Evolutionary conservation across 495 filamentous ascomycete genomes (phyloP).

Genomic region (Letharia lupina): DNA sequence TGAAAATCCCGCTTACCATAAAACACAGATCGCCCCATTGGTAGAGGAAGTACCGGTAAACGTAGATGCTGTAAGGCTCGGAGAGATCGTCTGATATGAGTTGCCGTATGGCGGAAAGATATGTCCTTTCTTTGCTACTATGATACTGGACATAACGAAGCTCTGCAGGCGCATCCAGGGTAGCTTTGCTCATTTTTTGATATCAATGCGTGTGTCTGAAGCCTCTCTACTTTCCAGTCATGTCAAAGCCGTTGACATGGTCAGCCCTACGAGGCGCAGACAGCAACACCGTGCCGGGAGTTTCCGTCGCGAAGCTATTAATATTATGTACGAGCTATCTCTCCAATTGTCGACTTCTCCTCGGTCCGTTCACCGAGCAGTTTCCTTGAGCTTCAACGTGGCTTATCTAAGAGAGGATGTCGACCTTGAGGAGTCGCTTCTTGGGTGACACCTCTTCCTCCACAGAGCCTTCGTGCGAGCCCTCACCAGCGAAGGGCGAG

Average conservation of each 20-base stretch:
- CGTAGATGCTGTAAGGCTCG: conserved; percentile 98
- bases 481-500: conserved; percentile 38
- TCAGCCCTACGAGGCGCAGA: background rate
- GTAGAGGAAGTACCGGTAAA: conserved; percentile 97
- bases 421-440: conserved; percentile 43
- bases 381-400: background rate
- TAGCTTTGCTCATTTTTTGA: conserved; percentile 4
- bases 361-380: background rate
- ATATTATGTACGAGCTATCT: background rate
- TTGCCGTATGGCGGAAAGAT: conserved; percentile 79
- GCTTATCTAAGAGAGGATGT: conserved; percentile 20
- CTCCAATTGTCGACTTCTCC: background rate
- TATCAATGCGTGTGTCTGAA: background rate
- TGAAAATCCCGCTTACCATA: conserved; percentile 47
- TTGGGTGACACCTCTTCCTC: conserved; percentile 23
- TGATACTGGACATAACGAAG: conserved; percentile 82
- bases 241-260: background rate
- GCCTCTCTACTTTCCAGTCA: background rate
- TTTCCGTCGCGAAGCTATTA: background rate
- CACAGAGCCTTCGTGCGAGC: conserved; percentile 30
- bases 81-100: conserved; percentile 95
- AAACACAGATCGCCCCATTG: conserved; percentile 97
- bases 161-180: conserved; percentile 35
- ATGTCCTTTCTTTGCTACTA: conserved; percentile 63
- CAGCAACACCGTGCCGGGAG: background rate